Evolutionary conservation across 2,329 filamentous ascomycete species (phyloP).

Genomic region (Monosporascus cannonballus): DNA sequence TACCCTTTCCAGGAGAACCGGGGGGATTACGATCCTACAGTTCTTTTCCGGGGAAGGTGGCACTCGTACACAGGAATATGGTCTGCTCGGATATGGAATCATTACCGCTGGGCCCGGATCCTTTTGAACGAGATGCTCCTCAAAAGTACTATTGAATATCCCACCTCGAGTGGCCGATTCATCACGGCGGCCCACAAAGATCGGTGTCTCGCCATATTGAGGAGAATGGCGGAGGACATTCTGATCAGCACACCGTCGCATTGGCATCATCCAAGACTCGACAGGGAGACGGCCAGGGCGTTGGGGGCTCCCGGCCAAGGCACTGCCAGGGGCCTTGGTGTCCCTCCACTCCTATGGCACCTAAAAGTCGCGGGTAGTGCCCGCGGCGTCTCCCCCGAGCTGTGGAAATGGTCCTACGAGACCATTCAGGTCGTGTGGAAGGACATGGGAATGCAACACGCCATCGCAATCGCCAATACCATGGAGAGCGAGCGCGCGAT

Average conservation of each 20-base stretch:
- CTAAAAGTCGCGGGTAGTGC: conserved; percentile 41
- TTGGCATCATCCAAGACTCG: conserved; percentile 44
- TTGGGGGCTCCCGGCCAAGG: conserved; percentile 31
- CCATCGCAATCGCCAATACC: conserved; percentile 35
- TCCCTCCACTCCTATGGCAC: conserved; percentile 44
- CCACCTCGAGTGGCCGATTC: conserved; percentile 29
- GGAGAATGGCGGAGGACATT: conserved; percentile 35
- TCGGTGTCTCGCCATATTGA: conserved; percentile 28
- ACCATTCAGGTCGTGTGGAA: conserved; percentile 43
- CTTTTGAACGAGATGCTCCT: conserved; percentile 45
- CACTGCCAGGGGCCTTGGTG: conserved; percentile 40
- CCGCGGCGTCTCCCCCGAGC: conserved; percentile 34
- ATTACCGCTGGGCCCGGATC: conserved; percentile 54
- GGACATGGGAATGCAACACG: conserved; percentile 46
- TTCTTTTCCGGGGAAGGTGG: conserved; percentile 46
- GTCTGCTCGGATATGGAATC: conserved; percentile 50
- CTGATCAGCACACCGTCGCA: conserved; percentile 42
- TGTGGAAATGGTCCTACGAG: conserved; percentile 39
- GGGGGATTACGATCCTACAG: conserved; percentile 29
- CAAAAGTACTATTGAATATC: conserved; percentile 31
- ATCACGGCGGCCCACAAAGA: conserved; percentile 24
- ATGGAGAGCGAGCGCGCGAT: conserved; percentile 28
- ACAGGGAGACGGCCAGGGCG: conserved; percentile 27
- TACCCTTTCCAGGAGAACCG: conserved; percentile 33
- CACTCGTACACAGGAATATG: conserved; percentile 50